Conservation (phyloP, 108 stramenopile species). For the Skeletonema potamos region DNA sequence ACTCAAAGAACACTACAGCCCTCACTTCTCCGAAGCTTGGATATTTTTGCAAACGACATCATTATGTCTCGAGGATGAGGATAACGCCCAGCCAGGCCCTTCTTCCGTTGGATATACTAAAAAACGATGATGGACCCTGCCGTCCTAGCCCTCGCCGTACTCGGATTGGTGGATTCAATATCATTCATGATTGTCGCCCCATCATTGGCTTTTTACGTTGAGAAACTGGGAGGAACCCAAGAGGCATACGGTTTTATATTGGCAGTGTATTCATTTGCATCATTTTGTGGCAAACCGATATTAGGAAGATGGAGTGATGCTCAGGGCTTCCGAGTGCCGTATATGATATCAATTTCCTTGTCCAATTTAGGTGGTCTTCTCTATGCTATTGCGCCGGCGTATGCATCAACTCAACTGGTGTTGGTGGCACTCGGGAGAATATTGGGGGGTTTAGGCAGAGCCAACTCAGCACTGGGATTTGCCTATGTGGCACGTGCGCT, state of each 20-base stretch:
- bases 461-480: constrained; percentile 66
- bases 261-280: constrained; percentile 58
- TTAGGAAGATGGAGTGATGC: constrained; percentile 61
- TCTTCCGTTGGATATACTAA: no score
- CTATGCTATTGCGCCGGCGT: constrained; percentile 58
- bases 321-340: constrained; percentile 57
- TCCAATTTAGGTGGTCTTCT: constrained; percentile 58
- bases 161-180: constrained; percentile 63
- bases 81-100: no score
- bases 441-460: constrained; percentile 63
- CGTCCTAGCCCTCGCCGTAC: constrained; percentile 46
- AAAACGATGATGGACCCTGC: constrained; percentile 8
- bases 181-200: constrained; percentile 80
- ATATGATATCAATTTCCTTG: constrained; percentile 40
- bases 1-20: no score
- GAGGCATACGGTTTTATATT: constrained; percentile 66
- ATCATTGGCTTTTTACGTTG: constrained; percentile 76
- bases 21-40: no score
- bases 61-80: no score
- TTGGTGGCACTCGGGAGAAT: constrained; percentile 59
- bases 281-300: constrained; percentile 72
- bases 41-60: no score
- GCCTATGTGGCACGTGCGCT: constrained; percentile 61
- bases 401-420: constrained; percentile 26
- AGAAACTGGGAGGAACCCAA: constrained; percentile 58